Conservation (phyloP, 257 asterid species). For the Solanum peruvianum region DNA sequence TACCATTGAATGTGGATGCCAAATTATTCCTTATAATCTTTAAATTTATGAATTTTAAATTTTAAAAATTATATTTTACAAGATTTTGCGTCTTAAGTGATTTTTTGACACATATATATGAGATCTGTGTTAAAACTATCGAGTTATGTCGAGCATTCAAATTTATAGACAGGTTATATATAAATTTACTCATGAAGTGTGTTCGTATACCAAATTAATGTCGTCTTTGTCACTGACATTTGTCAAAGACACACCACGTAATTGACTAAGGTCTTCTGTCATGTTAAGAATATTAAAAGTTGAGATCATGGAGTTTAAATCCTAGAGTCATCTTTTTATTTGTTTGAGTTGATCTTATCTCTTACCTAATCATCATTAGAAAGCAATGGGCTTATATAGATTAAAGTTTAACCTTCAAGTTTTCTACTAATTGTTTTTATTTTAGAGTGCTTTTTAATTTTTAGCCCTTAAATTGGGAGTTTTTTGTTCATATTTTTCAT, state of each 20-base stretch:
- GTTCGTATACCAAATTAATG: neutral
- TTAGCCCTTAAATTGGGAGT: neutral
- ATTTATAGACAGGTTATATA: neutral
- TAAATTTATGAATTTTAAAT: neutral
- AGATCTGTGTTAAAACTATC: rapidly evolving
- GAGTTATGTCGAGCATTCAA: neutral
- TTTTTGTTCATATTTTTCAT: too few species aligned
- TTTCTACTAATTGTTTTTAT: too few species aligned
- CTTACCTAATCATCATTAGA: neutral
- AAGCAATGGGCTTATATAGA: neutral
- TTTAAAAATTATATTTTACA: neutral
- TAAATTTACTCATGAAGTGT: neutral
- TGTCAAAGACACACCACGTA: neutral
- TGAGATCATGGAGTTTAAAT: neutral
- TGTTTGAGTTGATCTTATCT: neutral
- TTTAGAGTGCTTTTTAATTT: neutral
- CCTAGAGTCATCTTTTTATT: neutral
- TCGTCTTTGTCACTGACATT: neutral
- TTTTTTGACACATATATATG: neutral
- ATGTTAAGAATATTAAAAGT: neutral
- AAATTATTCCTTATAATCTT: too few species aligned
- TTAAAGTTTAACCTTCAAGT: neutral
- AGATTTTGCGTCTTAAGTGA: neutral
- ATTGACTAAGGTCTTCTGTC: neutral
- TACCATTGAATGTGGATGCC: too few species aligned